phyloP scores from a whole-genome alignment of 192 early-diverging fungal species.

The Coemansia sp. region DNA sequence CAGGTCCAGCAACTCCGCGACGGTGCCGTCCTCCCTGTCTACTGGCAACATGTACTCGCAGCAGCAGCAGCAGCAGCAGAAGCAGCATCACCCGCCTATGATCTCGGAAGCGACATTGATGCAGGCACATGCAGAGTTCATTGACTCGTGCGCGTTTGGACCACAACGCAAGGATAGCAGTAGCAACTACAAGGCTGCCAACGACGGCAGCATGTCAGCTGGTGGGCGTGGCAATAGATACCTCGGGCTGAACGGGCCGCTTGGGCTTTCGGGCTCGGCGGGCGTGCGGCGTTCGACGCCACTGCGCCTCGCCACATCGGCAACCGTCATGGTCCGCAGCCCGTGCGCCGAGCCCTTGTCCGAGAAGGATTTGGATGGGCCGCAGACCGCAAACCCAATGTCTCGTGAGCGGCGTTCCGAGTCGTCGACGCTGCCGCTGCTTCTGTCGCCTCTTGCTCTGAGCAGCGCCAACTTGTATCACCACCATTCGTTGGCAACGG shows the following conservation, averaged over 20 bases:
- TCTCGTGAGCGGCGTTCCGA: not conserved
- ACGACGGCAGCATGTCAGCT: not conserved
- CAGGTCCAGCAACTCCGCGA: not conserved
- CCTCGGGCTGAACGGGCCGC: conserved; percentile 34
- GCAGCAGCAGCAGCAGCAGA: conserved; percentile 10
- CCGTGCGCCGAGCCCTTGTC: conserved; percentile 6
- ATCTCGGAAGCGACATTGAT: conserved; percentile 35
- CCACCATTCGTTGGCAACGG: not conserved
- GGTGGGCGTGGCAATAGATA: conserved; percentile 26
- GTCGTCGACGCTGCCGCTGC: conserved; percentile 34
- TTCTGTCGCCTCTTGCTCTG: conserved; percentile 39
- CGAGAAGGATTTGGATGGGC: not conserved
- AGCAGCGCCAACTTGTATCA: not conserved
- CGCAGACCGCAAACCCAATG: conserved; percentile 6
- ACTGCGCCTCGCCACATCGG: conserved; percentile 38
- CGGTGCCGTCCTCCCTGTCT: not conserved
- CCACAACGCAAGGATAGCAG: conserved; percentile 4
- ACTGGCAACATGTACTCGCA: not conserved
- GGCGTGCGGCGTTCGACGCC: conserved; percentile 31
- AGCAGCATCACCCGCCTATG: conserved; percentile 15
- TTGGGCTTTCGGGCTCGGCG: not conserved
- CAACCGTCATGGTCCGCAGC: conserved; percentile 36
- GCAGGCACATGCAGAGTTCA: conserved; percentile 15
- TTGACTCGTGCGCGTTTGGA: conserved; percentile 3
- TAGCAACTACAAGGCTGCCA: not conserved